phyloP scores from a whole-genome alignment of 257 asterid species.

The Scutellaria baicalensis region DNA sequence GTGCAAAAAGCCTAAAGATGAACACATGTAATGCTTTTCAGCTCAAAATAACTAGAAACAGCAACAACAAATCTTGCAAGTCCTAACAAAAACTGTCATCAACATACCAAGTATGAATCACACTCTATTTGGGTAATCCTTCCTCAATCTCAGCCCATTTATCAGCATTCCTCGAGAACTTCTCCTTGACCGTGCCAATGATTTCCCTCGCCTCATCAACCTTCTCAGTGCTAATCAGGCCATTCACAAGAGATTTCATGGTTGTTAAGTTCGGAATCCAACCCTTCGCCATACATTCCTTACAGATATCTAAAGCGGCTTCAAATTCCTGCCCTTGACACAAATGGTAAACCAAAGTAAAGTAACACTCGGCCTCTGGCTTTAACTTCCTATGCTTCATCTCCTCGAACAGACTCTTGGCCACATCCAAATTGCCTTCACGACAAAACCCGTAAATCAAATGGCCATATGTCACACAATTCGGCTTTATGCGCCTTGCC shows the following conservation, averaged over 20 bases:
- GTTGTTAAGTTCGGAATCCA: slow-evolving; percentile 72
- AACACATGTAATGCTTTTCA: too few relatives aligned
- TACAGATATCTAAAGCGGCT: slow-evolving; percentile 48
- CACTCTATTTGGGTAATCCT: slow-evolving; percentile 33
- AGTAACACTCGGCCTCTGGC: slow-evolving; percentile 52
- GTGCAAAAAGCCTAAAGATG: too few relatives aligned
- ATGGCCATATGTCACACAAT: slow-evolving; percentile 39
- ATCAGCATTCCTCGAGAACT: slow-evolving; percentile 52
- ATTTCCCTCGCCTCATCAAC: slow-evolving; percentile 70
- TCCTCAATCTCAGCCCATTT: slow-evolving; percentile 80
- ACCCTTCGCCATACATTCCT: slow-evolving; percentile 41
- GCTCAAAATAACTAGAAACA: too few relatives aligned
- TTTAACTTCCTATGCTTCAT: slow-evolving; percentile 38
- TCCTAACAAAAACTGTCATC: too few relatives aligned
- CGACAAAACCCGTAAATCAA: slow-evolving; percentile 66
- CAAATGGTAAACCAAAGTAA: slow-evolving; percentile 49
- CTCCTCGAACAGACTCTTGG: slow-evolving; percentile 49
- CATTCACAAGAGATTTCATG: slow-evolving; percentile 78
- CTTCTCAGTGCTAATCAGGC: slow-evolving; percentile 54
- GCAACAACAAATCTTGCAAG: too few relatives aligned
- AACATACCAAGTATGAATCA: too few relatives aligned
- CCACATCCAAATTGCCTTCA: slow-evolving; percentile 63
- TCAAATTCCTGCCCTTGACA: slow-evolving; percentile 55
- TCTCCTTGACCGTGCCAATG: slow-evolving; percentile 61
- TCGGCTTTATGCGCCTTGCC: slow-evolving; percentile 44